Evolutionary conservation across 2,329 filamentous ascomycete genomes (phyloP), one percentile per base, ranked within the genome.

Genomic region (Ophiostoma sp.): DNA sequence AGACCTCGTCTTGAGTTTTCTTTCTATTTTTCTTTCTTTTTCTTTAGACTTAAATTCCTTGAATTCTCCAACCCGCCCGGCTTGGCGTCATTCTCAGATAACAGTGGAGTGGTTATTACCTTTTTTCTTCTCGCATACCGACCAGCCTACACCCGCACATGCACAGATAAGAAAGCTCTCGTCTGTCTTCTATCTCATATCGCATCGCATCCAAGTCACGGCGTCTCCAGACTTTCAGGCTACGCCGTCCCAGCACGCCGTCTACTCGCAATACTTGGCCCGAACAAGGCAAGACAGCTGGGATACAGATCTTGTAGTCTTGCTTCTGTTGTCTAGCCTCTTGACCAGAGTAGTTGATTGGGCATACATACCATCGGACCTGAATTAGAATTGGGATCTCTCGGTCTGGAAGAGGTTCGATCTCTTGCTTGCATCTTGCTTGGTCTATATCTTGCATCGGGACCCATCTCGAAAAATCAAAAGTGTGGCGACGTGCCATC

Each of bases 241-340:
- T 48, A 70, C 69, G 69, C 69, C 65, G 69, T 70, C 27, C 15
- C 48, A 67, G 64, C 36, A 70, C 69, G 69, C 69, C 69, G 69
- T 70, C 52, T 69, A 23, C 13, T 44, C 33, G 35, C 20, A 11
- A 23, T 64, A 54, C 41, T 3, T 31, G 35, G 27, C 36, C 52
- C 52, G 23, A 57, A 57, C 1, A 31, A 57, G 52, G 52, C 52
- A 57, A 27, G n/a, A 15, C 52, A 57, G 52, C 52, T 54, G 5
- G 23, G 10, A 57, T 57, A n/a, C 20, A 13, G 52, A 13, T 57
- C 23, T 31, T 31, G n/a, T n/a, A 27, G 52, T n/a, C 44, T 48
- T 48, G 44, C 44, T 20, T 48, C 44, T 48, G 41, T 57, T 57
- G 11, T 57, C n/a, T 57, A 23, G 5, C 31, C n/a, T 23, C 39